These are phyloP conservation scores for Sisymbrium irio DNA, from an alignment of 345 rosid species.

Conservation along the genomic window DNA sequence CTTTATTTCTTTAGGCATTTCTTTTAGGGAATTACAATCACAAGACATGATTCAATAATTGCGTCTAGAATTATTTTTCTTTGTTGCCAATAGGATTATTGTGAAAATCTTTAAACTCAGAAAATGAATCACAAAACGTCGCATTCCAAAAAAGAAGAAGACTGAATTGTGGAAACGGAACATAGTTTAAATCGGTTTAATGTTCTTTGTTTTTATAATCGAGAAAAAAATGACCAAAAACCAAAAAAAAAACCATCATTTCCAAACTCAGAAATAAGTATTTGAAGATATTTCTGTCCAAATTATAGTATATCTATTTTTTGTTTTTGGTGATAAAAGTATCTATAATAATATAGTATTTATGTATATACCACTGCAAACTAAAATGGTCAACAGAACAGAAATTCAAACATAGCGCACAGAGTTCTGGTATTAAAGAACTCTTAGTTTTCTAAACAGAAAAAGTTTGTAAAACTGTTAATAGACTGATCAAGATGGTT, in stretches of 20 bases:
- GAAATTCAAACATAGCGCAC: slow-evolving; percentile 2
- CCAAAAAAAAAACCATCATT: neutral
- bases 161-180: neutral
- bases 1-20: slow-evolving; percentile 16
- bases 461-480: slow-evolving; percentile 12
- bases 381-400: neutral
- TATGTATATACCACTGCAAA: neutral
- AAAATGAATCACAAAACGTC: no score
- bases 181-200: no score
- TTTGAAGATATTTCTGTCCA: neutral
- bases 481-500: neutral
- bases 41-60: slow-evolving; percentile 18
- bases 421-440: slow-evolving; percentile 4
- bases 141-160: neutral
- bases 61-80: neutral
- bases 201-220: neutral
- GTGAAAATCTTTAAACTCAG: no score
- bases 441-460: neutral
- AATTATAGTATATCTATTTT: neutral
- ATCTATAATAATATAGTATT: neutral
- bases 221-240: neutral
- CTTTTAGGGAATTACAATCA: slow-evolving; percentile 21
- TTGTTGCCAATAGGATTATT: neutral
- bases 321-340: neutral
- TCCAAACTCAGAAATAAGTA: neutral